These are phyloP conservation scores for Ustilago hordei DNA, from an alignment of 1,284 basidiomycete genomes.

Conservation along the genomic window DNA sequence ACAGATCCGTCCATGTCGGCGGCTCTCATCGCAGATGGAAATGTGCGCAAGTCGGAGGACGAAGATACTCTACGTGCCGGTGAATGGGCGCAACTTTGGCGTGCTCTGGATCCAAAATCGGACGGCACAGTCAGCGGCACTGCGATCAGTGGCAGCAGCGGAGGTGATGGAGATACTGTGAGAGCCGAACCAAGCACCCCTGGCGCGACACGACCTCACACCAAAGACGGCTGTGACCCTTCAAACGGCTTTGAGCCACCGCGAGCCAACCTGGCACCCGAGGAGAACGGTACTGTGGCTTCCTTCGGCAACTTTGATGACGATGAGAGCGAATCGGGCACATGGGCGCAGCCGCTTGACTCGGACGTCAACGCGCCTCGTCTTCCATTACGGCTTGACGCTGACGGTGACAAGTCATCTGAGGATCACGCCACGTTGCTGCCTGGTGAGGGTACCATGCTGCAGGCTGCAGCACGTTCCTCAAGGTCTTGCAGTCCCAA, in stretches of 20 bases:
- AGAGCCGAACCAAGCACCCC: constrained; percentile 47
- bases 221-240: constrained; percentile 22
- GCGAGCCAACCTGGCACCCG: constrained; percentile 31
- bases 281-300: constrained; percentile 53
- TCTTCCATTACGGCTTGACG: constrained; percentile 33
- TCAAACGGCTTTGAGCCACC: constrained; percentile 4
- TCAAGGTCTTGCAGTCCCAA: constrained; percentile 38
- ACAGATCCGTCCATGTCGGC: constrained; percentile 18
- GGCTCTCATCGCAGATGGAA: constrained; percentile 2
- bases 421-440: constrained; percentile 40
- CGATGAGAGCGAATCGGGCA: constrained; percentile 59
- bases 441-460: constrained; percentile 35
- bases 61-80: constrained; percentile 57
- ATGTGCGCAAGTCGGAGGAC: constrained; percentile 46
- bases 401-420: constrained; percentile 12
- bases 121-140: constrained; percentile 30
- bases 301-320: constrained; percentile 62
- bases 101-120: constrained; percentile 23
- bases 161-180: constrained; percentile 46
- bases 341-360: constrained; percentile 66
- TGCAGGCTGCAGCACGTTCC: constrained; percentile 23
- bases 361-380: constrained; percentile 38
- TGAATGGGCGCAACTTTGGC: constrained; percentile 53
- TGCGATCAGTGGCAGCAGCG: constrained; percentile 45
- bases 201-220: constrained; percentile 26